Evolutionary conservation across 257 asterid species (phyloP).

Genomic region (Solanum virginianum): DNA sequence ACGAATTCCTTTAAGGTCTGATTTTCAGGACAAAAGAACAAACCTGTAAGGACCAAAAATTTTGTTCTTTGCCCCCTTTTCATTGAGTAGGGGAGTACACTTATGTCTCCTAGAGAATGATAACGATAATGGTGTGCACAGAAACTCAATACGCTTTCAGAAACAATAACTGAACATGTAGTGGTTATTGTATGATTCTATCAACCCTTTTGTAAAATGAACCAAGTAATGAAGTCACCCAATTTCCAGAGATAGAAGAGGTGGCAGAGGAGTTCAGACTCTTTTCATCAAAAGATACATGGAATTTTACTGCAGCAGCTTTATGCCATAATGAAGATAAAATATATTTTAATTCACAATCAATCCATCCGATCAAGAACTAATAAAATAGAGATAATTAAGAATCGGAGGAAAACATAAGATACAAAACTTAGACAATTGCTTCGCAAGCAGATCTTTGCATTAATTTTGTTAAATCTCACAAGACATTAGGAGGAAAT

Average conservation of each 20-base stretch:
- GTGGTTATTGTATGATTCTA: background rate
- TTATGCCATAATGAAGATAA: background rate
- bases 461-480: background rate
- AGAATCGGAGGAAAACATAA: background rate
- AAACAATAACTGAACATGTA: background rate
- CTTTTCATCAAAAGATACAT: background rate
- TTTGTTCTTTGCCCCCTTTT: background rate
- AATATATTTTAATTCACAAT: background rate
- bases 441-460: background rate
- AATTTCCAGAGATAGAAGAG: background rate
- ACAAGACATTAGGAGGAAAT: background rate
- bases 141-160: background rate
- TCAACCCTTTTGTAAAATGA: background rate
- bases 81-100: background rate
- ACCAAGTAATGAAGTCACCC: background rate
- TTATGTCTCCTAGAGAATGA: background rate
- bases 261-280: background rate
- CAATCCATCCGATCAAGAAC: background rate
- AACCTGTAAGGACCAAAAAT: background rate
- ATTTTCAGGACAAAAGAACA: slow-evolving; percentile 5
- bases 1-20: slow-evolving; percentile 81
- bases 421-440: background rate
- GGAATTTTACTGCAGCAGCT: background rate
- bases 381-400: background rate
- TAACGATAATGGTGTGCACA: background rate